Evolutionary conservation across 306 rosid genomes (phyloP).

Genomic region (Prunus dulcis): DNA sequence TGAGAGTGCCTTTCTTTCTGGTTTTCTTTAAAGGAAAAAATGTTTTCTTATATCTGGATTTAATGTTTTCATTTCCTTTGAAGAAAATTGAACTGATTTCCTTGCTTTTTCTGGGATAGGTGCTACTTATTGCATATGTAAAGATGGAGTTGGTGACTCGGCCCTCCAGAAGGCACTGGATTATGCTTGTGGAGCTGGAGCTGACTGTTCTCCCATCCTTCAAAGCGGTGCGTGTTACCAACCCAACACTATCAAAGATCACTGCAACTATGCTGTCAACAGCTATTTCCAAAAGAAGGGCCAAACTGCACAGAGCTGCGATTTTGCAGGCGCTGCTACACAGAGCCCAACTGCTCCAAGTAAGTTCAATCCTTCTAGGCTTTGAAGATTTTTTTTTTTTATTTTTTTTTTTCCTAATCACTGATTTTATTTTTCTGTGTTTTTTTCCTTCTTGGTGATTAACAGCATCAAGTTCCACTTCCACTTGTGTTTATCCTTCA

Average conservation of each 20-base stretch:
- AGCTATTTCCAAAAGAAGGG: slow-evolving; percentile 86
- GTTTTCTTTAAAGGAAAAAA: not conserved
- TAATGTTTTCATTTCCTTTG: not conserved
- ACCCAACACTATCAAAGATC: slow-evolving; percentile 86
- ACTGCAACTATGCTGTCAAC: slow-evolving; percentile 83
- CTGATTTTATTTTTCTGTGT: slow-evolving; percentile 17
- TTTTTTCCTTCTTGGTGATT: slow-evolving; percentile 22
- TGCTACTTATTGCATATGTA: slow-evolving; percentile 77
- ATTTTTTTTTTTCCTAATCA: not conserved
- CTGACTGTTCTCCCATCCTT: slow-evolving; percentile 63
- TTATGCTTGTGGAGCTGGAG: slow-evolving; percentile 98
- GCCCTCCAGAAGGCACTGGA: slow-evolving; percentile 73
- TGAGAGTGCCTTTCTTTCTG: not conserved
- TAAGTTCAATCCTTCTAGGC: slow-evolving; percentile 12
- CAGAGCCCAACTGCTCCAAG: slow-evolving; percentile 55
- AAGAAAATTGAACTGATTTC: slow-evolving; percentile 6
- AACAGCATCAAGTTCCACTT: slow-evolving; percentile 54
- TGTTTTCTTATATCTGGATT: not conserved
- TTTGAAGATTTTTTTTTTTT: not conserved
- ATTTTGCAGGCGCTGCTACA: slow-evolving; percentile 65
- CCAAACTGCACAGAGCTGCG: slow-evolving; percentile 66
- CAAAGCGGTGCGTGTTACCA: slow-evolving; percentile 73
- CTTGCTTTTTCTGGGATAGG: slow-evolving; percentile 27
- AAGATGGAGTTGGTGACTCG: slow-evolving; percentile 68
- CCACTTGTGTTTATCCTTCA: slow-evolving; percentile 73